These are phyloP conservation scores for Artemisia annua DNA, from an alignment of 129 eudicot genomes.

Conservation along the genomic window DNA sequence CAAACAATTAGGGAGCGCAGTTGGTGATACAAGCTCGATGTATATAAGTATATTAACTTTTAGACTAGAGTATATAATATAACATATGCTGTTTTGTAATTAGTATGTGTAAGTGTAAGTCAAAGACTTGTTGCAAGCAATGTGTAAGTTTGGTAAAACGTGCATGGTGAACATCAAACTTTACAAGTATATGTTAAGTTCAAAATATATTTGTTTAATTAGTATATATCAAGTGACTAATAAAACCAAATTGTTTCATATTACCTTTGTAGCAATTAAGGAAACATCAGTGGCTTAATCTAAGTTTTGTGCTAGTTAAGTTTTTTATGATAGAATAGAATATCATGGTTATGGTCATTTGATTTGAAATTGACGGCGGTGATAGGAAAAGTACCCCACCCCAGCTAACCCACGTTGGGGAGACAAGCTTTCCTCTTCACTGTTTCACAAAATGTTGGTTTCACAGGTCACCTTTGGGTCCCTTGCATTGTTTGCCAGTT, in stretches of 20 bases:
- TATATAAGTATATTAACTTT: too few relatives aligned
- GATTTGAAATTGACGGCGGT: conserved; percentile 32
- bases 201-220: neutral
- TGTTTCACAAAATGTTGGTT: conserved; percentile 37
- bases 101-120: too few relatives aligned
- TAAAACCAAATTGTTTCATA: too few relatives aligned
- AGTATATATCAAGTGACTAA: too few relatives aligned
- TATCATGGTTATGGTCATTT: neutral
- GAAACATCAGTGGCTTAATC: neutral
- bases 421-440: conserved; percentile 34
- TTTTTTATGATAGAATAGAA: neutral
- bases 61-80: too few relatives aligned
- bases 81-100: too few relatives aligned
- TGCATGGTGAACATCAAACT: too few relatives aligned
- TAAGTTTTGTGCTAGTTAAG: neutral
- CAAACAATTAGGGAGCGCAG: too few relatives aligned
- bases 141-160: too few relatives aligned
- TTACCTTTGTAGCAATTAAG: neutral
- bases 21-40: too few relatives aligned
- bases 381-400: conserved; percentile 24
- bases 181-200: too few relatives aligned
- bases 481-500: conserved; percentile 31
- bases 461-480: conserved; percentile 47
- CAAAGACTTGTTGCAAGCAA: too few relatives aligned
- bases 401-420: conserved; percentile 47